Evolutionary conservation across 116 monocot genomes (phyloP).

Genomic region (Cymodocea nodosa): DNA sequence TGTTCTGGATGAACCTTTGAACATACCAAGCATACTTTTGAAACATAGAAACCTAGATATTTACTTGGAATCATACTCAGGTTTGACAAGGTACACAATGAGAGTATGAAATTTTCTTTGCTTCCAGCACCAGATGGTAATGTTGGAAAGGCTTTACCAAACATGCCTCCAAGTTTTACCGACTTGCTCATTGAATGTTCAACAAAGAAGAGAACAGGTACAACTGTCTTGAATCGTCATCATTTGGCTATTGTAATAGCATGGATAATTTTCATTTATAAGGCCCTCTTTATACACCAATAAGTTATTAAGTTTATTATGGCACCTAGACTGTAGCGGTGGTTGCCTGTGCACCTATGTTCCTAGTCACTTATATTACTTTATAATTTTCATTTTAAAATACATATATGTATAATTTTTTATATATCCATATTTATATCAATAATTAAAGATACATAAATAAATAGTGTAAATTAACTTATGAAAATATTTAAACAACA

Average conservation of each 20-base stretch:
- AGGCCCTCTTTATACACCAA: too few relatives aligned
- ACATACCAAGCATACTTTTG: too few relatives aligned
- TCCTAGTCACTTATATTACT: too few relatives aligned
- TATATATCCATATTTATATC: too few relatives aligned
- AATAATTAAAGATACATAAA: too few relatives aligned
- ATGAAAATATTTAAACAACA: too few relatives aligned
- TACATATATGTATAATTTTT: too few relatives aligned
- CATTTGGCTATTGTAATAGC: background rate
- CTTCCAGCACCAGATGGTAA: slow-evolving; percentile 11
- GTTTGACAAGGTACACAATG: background rate
- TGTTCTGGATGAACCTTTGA: background rate
- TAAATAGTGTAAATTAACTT: too few relatives aligned
- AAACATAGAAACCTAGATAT: background rate
- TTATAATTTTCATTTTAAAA: too few relatives aligned
- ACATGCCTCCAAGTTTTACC: slow-evolving; percentile 62
- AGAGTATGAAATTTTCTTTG: background rate
- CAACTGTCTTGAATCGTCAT: background rate
- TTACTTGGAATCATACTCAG: background rate
- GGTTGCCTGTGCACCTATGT: too few relatives aligned
- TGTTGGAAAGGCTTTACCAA: slow-evolving; percentile 19
- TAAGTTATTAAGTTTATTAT: too few relatives aligned
- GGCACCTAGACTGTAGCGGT: too few relatives aligned
- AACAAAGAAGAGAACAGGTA: slow-evolving; percentile 5
- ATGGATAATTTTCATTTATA: background rate
- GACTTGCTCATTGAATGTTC: slow-evolving; percentile 44